phyloP scores from a whole-genome alignment of 352 stramenopile genomes.

The Pythium myriotylum region DNA sequence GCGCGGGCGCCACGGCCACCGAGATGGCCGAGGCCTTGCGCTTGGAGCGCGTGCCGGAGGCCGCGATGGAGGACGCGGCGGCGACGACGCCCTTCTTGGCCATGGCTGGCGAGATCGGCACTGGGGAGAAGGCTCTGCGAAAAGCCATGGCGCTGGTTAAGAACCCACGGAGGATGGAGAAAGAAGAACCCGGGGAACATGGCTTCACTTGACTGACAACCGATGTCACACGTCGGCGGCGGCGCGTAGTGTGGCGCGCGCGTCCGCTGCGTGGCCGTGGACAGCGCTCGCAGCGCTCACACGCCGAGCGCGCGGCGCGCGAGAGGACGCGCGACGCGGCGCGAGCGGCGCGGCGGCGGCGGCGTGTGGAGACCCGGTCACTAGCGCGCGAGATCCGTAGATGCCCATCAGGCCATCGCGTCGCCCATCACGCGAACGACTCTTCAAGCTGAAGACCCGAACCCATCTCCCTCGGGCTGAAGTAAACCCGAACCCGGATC shows the following conservation, averaged over 20 bases:
- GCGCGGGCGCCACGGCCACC: background rate
- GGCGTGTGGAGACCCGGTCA: slow-evolving; percentile 5
- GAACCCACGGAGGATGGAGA: slow-evolving; percentile 18
- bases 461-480: slow-evolving; percentile 3
- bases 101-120: slow-evolving; percentile 10
- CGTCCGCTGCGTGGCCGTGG: too few species aligned
- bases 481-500: slow-evolving; percentile 22
- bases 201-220: slow-evolving; percentile 33
- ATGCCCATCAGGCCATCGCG: slow-evolving; percentile 12
- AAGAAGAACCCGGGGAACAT: slow-evolving; percentile 14
- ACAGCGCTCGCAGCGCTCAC: too few species aligned
- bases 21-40: slow-evolving; percentile 19
- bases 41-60: slow-evolving; percentile 26
- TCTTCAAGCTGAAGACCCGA: slow-evolving; percentile 16
- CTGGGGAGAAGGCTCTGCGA: slow-evolving; percentile 12
- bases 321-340: too few species aligned
- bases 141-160: slow-evolving; percentile 26
- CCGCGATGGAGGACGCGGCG: slow-evolving; percentile 4
- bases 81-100: slow-evolving; percentile 7
- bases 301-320: too few species aligned
- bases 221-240: background rate
- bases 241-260: background rate
- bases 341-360: background rate
- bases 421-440: background rate
- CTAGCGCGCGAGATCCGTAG: background rate